Percentiles rank a stretch among this genome's conserved stretches.
Conservation (phyloP, 257 asterid genomes). For the Echites panduratus region DNA sequence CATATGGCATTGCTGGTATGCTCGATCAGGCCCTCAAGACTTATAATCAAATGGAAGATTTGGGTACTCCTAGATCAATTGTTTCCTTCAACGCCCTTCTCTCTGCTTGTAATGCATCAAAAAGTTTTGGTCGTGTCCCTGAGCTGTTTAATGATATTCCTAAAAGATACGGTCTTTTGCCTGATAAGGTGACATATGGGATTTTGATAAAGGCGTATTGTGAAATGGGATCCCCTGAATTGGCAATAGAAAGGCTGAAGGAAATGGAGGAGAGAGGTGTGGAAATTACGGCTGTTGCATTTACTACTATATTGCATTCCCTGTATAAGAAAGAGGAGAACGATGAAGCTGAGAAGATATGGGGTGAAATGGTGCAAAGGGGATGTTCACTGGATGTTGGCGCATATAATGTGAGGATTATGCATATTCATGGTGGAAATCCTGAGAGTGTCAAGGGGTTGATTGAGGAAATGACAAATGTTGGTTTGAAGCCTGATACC, state of each 20-base stretch:
- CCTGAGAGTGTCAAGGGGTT: slow-evolving; percentile 46
- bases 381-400: slow-evolving; percentile 57
- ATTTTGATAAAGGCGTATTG: slow-evolving; percentile 63
- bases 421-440: slow-evolving; percentile 34
- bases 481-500: slow-evolving; percentile 52
- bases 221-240: slow-evolving; percentile 50
- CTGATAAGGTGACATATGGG: slow-evolving; percentile 63
- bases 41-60: slow-evolving; percentile 51
- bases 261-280: slow-evolving; percentile 58
- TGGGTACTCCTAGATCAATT: slow-evolving; percentile 67
- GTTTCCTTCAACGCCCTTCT: slow-evolving; percentile 69
- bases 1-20: slow-evolving; percentile 76
- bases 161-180: slow-evolving; percentile 38
- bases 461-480: slow-evolving; percentile 59
- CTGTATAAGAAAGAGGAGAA: slow-evolving; percentile 45
- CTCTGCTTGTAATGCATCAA: slow-evolving; percentile 37
- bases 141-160: slow-evolving; percentile 55
- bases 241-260: slow-evolving; percentile 43
- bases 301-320: slow-evolving; percentile 46
- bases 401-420: slow-evolving; percentile 57
- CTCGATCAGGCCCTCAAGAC: slow-evolving; percentile 54
- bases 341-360: slow-evolving; percentile 57
- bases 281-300: slow-evolving; percentile 34
- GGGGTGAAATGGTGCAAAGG: slow-evolving; percentile 56
- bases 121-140: slow-evolving; percentile 45